phyloP scores from a whole-genome alignment of 768 basidiomycete species.

The Podaxis pistillaris region DNA sequence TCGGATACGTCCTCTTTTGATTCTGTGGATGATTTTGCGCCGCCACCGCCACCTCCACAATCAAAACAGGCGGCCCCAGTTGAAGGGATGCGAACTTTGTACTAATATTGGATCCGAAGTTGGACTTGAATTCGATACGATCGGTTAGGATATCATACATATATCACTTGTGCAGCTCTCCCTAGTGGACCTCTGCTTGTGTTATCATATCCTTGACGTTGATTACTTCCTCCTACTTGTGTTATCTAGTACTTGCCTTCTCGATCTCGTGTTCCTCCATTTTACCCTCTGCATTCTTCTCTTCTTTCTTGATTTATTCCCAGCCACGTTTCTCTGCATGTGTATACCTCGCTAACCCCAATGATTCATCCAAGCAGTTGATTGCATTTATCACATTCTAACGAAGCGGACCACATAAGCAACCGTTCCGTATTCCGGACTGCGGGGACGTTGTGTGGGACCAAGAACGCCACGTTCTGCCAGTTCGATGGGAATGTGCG shows the following conservation, averaged over 20 bases:
- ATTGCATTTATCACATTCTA: not conserved
- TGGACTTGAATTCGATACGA: too few relatives aligned
- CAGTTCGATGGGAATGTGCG: not conserved
- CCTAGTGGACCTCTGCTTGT: not conserved
- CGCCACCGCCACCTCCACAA: not conserved
- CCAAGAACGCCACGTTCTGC: not conserved
- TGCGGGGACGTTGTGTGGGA: not conserved
- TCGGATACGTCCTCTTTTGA: slow-evolving; percentile 14
- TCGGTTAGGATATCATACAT: not conserved
- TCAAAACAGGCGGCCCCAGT: not conserved
- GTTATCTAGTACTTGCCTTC: not conserved
- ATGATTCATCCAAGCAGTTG: not conserved
- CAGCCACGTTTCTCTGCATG: not conserved
- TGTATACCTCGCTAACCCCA: not conserved
- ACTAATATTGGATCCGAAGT: not conserved
- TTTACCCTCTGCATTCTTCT: not conserved
- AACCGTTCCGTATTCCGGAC: not conserved
- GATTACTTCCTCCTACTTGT: not conserved
- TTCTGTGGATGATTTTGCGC: slow-evolving; percentile 5
- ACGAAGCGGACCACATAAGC: too few relatives aligned
- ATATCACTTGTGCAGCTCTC: not conserved
- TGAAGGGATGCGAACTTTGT: slow-evolving; percentile 10
- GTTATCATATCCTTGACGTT: not conserved
- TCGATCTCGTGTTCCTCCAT: not conserved
- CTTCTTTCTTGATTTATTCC: slow-evolving; percentile 8